These are phyloP conservation scores for Buxus sempervirens DNA, from an alignment of 164 flowering plant genomes.

Conservation along the genomic window DNA sequence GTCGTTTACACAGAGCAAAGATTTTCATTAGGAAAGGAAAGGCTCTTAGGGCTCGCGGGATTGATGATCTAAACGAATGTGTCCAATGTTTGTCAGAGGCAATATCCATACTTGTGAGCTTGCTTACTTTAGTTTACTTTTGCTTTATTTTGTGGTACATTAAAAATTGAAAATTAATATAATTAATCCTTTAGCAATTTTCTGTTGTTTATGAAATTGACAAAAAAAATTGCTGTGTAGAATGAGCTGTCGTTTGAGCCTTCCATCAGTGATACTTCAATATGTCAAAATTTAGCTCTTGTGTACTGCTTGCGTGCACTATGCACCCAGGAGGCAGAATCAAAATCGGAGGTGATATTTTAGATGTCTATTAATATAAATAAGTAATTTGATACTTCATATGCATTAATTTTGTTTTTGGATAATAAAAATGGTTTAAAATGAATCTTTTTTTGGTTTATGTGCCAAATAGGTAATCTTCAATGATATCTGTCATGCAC, in stretches of 20 bases:
- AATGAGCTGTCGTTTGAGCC: conserved; percentile 17
- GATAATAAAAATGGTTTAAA: neutral
- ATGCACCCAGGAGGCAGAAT: conserved; percentile 58
- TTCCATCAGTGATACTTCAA: conserved; percentile 13
- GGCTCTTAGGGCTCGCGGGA: conserved; percentile 41
- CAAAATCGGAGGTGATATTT: conserved; percentile 56
- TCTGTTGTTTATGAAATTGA: conserved; percentile 12
- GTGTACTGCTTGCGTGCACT: conserved; percentile 74
- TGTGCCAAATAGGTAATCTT: conserved; percentile 45
- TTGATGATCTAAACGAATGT: conserved; percentile 40
- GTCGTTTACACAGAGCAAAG: conserved; percentile 42
- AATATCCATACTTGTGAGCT: conserved; percentile 54
- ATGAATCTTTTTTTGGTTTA: neutral
- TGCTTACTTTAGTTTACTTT: neutral
- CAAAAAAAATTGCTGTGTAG: conserved; percentile 27
- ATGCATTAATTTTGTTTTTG: neutral
- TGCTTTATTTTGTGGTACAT: neutral
- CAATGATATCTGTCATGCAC: conserved; percentile 55
- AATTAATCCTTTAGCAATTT: neutral
- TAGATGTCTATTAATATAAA: conserved; percentile 23
- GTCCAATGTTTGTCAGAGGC: conserved; percentile 73
- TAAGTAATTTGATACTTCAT: conserved; percentile 7
- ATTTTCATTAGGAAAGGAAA: conserved; percentile 55
- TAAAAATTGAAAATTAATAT: neutral
- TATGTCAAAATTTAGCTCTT: conserved; percentile 51